Percentiles rank a stretch among this genome's conserved stretches.
Conservation (phyloP, 108 stramenopile species). For the Aurantiochytrium sp. region DNA sequence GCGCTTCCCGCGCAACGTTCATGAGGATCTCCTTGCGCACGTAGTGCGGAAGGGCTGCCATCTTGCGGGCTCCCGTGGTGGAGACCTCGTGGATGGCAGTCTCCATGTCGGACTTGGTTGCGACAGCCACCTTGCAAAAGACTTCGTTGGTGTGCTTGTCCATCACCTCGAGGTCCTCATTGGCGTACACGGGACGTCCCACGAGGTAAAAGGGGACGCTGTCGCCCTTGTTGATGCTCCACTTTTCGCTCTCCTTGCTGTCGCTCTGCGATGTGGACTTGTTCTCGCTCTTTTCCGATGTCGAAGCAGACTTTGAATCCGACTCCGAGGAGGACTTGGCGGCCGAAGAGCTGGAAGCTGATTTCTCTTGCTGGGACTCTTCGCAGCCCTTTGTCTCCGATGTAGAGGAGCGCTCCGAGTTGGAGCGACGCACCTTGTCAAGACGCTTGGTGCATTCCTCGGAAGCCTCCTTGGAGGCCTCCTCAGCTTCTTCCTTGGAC, state of each 20-base stretch:
- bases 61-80: conserved; percentile 10
- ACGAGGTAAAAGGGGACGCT: conserved; percentile 26
- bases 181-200: conserved; percentile 3
- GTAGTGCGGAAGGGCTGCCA: conserved; percentile 22
- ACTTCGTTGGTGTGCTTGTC: conserved; percentile 26
- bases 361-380: not conserved
- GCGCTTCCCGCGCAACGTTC: conserved; percentile 24
- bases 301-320: no score
- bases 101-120: conserved; percentile 18
- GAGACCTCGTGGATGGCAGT: conserved; percentile 16
- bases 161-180: conserved; percentile 15
- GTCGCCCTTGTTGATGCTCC: not conserved
- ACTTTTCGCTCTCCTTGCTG: not conserved
- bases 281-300: not conserved
- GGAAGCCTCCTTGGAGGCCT: not conserved
- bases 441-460: not conserved
- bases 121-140: conserved; percentile 25
- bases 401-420: not conserved
- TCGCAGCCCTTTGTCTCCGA: not conserved
- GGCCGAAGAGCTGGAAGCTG: no score
- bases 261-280: not conserved
- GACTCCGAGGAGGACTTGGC: no score
- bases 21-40: conserved; percentile 23
- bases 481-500: not conserved
- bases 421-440: not conserved